Base-by-base conservation (phyloP, 1,139 yeast species). In the Taphrina confusa region DNA sequence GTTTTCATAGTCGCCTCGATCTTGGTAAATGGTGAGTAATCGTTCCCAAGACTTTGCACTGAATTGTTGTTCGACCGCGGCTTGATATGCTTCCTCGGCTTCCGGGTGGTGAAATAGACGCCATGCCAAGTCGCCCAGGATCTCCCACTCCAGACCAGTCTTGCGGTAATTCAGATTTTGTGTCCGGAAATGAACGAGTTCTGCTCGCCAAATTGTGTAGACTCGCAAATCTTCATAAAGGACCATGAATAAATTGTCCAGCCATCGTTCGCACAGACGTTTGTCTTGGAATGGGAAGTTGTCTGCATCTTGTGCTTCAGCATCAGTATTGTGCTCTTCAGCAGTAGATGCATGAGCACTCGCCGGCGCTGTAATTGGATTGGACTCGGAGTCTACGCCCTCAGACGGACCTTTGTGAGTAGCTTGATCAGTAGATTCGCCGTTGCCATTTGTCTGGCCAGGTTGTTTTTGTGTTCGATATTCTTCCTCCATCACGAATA, bases 401-500 rank as follows among this genome's bases (percentile, higher is more conserved):
- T 23, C 28, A 4, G n/a, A 18, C 2, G 23, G n/a, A 9, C 9
- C 27, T 11, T 47, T 57, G 16, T 22, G 11, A 3, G 16, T 14
- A 4, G 25, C 23, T 2, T 23, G 42, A 0, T 20, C 47, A 3
- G 9, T 11, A 9, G 14, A n/a, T 9, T 25, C n/a, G 4, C 14
- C 50, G 14, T n/a, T 25, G 39, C 51, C 54, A 40, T 50, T 44
- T n/a, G 56, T 8, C 23, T 39, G 46, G 8, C 20, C 34, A 5
- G 66, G 64, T 1, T 70, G 64, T 63, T 66, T 68, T 22, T 71
- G 72, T 50, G 67, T 74, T 39, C 72, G 68, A 64, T 87, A 88
- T 70, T 92, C 98, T 64, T 87, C 92, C 71, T 91, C 97, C 98
- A 92, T 92, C 31, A 92, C 92, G 72, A 92, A 92, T 1, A 89